Conservation (phyloP, 768 basidiomycete genomes). For the Suillus bovinus region DNA sequence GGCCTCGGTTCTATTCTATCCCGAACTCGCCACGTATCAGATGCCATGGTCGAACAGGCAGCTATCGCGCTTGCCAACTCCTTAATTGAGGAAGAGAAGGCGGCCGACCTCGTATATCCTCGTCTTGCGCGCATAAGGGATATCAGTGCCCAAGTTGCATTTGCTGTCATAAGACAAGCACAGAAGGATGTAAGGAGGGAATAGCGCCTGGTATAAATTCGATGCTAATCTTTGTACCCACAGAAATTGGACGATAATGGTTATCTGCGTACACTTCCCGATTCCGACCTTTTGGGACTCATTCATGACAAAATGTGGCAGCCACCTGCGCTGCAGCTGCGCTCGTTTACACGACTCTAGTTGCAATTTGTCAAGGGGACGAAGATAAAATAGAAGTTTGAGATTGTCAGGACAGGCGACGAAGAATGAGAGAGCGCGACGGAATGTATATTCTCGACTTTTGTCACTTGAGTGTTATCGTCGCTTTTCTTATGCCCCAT, state of each 20-base stretch:
- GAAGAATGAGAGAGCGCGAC: constrained; percentile 4
- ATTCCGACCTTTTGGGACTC: constrained; percentile 47
- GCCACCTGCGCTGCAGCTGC: constrained; percentile 28
- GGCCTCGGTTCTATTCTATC: constrained; percentile 64
- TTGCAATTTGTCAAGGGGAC: neutral
- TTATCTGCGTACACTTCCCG: constrained; percentile 48
- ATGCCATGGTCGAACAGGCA: constrained; percentile 68
- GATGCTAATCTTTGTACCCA: constrained; percentile 7
- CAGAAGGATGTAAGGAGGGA: constrained; percentile 54
- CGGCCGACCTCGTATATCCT: constrained; percentile 63
- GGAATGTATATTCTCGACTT: constrained; percentile 4
- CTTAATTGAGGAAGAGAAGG: constrained; percentile 54
- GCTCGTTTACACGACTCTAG: constrained; percentile 19
- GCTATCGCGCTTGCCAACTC: constrained; percentile 61
- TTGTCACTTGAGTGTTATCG: constrained; percentile 1
- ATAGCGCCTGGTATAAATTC: neutral
- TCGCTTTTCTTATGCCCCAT: neutral
- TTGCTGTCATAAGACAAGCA: constrained; percentile 62
- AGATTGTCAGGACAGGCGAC: neutral
- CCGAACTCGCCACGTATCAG: constrained; percentile 59
- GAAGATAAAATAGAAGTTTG: neutral
- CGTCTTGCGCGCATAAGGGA: constrained; percentile 65
- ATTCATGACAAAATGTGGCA: constrained; percentile 60
- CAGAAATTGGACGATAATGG: constrained; percentile 48
- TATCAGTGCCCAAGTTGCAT: constrained; percentile 61